Conservation (phyloP, 345 rosid genomes). For the Stellera chamaejasme region DNA sequence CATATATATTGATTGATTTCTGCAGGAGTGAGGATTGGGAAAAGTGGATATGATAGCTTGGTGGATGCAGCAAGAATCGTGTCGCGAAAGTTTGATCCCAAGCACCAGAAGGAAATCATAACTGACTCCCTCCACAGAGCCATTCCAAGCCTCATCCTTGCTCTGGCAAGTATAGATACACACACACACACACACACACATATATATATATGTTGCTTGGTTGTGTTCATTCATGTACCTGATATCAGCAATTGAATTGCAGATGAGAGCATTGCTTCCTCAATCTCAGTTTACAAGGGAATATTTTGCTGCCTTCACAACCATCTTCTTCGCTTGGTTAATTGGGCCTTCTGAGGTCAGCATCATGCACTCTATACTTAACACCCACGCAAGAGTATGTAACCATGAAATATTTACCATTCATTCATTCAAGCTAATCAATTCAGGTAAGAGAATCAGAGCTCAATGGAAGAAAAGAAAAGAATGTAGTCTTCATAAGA, state of each 20-base stretch:
- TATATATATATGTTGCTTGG: no score
- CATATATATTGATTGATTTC: background rate
- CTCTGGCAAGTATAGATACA: slow-evolving; percentile 24
- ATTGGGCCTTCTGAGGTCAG: slow-evolving; percentile 75
- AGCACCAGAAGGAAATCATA: slow-evolving; percentile 36
- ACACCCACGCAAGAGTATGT: no score
- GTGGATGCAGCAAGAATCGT: slow-evolving; percentile 39
- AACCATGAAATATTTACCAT: no score
- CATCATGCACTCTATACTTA: no score
- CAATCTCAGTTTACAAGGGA: slow-evolving; percentile 60
- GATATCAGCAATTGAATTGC: background rate
- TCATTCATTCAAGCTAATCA: no score
- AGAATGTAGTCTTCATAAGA: slow-evolving; percentile 69
- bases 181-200: no score
- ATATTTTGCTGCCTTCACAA: slow-evolving; percentile 72
- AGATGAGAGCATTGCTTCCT: slow-evolving; percentile 59
- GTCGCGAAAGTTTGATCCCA: slow-evolving; percentile 22
- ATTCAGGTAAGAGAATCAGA: slow-evolving; percentile 70
- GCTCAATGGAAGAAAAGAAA: slow-evolving; percentile 61
- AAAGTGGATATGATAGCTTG: slow-evolving; percentile 47
- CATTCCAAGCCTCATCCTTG: slow-evolving; percentile 35
- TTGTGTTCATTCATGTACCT: no score
- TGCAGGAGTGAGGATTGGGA: slow-evolving; percentile 35
- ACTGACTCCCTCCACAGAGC: slow-evolving; percentile 40
- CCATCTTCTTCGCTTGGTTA: slow-evolving; percentile 79